These are phyloP conservation scores for Penicillium daleae DNA, from an alignment of 495 filamentous ascomycete genomes.

Conservation along the genomic window DNA sequence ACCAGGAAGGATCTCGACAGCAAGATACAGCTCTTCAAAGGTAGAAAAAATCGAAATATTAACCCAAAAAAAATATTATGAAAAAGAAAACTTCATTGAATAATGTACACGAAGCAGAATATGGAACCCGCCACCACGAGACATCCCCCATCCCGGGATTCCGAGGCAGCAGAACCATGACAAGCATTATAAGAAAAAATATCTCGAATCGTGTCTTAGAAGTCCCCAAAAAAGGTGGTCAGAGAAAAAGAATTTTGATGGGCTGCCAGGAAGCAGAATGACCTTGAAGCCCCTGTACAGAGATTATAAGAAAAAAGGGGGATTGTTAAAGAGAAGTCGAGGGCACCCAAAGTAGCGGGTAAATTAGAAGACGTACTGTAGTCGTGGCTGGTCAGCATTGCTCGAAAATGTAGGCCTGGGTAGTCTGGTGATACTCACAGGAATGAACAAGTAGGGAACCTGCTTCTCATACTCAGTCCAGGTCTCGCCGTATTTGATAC, in stretches of 20 bases:
- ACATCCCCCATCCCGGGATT: background rate
- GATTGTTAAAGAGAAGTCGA: background rate
- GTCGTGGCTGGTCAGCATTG: background rate
- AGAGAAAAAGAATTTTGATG: conserved; percentile 15
- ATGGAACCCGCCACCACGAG: conserved; percentile 12
- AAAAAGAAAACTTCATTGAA: conserved; percentile 22
- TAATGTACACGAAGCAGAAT: conserved; percentile 35
- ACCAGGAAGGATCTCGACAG: background rate
- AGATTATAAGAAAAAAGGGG: conserved; percentile 6
- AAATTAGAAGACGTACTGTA: conserved; percentile 43
- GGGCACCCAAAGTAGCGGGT: background rate
- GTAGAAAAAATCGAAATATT: background rate
- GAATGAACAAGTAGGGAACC: conserved; percentile 95
- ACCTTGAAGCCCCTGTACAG: conserved; percentile 27
- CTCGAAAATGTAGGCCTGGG: background rate
- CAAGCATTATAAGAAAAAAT: conserved; percentile 28
- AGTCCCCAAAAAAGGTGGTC: conserved; percentile 11
- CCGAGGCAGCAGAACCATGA: conserved; percentile 6
- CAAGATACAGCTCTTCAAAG: background rate
- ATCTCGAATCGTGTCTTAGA: conserved; percentile 22
- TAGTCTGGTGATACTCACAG: conserved; percentile 62
- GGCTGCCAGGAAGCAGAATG: conserved; percentile 15
- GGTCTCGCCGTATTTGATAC: conserved; percentile 85
- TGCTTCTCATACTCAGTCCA: conserved; percentile 88
- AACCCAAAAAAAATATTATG: background rate